These are phyloP conservation scores for Calonectria leucothoes DNA, from an alignment of 2,329 filamentous ascomycete species.

Conservation along the genomic window DNA sequence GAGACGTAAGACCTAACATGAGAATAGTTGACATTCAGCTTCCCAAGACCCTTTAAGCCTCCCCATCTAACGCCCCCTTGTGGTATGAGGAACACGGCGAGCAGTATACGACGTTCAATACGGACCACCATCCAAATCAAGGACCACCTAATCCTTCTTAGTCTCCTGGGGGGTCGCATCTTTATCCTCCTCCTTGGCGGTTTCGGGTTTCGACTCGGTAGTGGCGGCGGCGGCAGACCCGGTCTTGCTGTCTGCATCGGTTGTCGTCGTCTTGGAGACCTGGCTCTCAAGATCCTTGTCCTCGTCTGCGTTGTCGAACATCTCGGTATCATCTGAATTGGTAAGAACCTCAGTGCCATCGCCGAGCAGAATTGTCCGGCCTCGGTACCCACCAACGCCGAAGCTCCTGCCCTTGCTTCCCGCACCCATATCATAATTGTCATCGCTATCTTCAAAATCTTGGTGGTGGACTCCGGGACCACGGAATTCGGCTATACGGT, in stretches of 20 bases:
- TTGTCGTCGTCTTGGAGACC: conserved; percentile 70
- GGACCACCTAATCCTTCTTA: conserved; percentile 52
- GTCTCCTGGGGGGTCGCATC: conserved; percentile 42
- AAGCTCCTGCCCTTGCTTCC: conserved; percentile 73
- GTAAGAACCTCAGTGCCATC: conserved; percentile 94
- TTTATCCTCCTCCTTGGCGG: conserved; percentile 38
- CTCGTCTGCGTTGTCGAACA: conserved; percentile 90
- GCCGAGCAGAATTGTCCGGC: conserved; percentile 92
- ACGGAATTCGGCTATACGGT: conserved; percentile 78
- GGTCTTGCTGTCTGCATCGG: conserved; percentile 40
- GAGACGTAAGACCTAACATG: conserved; percentile 43
- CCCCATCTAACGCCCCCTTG: conserved; percentile 20
- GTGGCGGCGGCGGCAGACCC: conserved; percentile 34
- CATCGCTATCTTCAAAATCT: conserved; percentile 83
- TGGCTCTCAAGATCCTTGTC: conserved; percentile 89
- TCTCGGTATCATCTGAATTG: conserved; percentile 89
- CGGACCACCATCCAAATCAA: conserved; percentile 33
- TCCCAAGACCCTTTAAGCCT: conserved; percentile 26
- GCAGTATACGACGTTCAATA: conserved; percentile 32
- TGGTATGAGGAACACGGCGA: conserved; percentile 35
- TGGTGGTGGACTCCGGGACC: conserved; percentile 81
- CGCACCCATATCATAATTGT: conserved; percentile 80
- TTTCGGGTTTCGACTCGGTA: conserved; percentile 40
- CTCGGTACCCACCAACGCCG: conserved; percentile 77
- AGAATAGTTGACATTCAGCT: conserved; percentile 41